A percentile compares a stretch with the other conserved stretches of the same genome.
phyloP scores from a whole-genome alignment of 202 grass and related monocot genomes.

The Carex arenaria region DNA sequence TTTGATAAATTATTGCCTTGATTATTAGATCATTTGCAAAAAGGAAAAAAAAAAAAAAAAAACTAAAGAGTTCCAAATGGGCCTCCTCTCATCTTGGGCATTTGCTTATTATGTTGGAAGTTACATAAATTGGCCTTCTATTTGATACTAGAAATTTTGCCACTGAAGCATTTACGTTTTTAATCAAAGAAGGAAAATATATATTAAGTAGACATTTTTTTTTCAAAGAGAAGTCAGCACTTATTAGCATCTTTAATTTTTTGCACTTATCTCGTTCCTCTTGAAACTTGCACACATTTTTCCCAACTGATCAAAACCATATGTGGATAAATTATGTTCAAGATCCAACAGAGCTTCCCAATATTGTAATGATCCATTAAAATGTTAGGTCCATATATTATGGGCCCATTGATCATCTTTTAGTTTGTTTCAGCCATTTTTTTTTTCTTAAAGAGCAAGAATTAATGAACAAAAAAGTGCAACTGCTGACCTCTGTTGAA shows the following conservation, averaged over 20 bases:
- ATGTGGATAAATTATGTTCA: not conserved
- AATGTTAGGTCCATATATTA: not conserved
- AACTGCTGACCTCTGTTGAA: constrained; percentile 4
- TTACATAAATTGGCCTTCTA: too few species aligned
- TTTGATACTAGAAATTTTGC: too few species aligned
- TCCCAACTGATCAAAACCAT: not conserved
- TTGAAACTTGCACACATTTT: not conserved
- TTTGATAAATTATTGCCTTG: too few species aligned
- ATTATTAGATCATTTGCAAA: too few species aligned
- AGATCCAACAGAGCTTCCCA: not conserved
- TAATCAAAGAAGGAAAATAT: not conserved
- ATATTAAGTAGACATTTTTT: not conserved
- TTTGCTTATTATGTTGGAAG: too few species aligned
- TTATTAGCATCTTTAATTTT: too few species aligned
- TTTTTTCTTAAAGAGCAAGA: not conserved
- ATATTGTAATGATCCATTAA: not conserved
- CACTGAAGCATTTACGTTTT: too few species aligned
- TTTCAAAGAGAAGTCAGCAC: not conserved
- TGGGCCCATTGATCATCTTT: not conserved
- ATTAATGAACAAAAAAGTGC: not conserved
- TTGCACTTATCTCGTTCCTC: not conserved
- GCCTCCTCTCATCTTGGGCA: too few species aligned
- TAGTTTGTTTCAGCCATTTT: too few species aligned
- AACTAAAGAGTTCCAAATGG: too few species aligned
- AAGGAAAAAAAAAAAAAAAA: too few species aligned